These are phyloP conservation scores for Plantago ovata DNA, from an alignment of 257 asterid genomes.

Conservation along the genomic window DNA sequence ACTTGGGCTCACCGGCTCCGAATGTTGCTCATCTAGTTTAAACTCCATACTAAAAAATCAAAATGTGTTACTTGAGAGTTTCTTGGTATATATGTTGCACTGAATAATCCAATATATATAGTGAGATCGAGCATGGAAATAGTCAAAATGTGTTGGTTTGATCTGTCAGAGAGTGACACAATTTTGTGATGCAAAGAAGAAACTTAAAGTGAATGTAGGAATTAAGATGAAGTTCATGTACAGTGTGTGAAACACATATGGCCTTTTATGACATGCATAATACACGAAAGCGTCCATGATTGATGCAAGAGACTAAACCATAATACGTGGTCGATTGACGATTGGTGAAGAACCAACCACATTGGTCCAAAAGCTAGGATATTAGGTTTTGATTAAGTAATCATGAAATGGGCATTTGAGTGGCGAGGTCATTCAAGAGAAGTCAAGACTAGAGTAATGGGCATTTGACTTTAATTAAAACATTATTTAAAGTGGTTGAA, in stretches of 20 bases:
- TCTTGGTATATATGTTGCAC: not conserved
- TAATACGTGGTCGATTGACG: too few species aligned
- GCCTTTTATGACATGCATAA: not conserved
- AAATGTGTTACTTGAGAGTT: too few species aligned
- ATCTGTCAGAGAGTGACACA: not conserved
- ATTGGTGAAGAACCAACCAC: too few species aligned
- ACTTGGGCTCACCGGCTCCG: constrained; percentile 51
- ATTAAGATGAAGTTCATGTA: not conserved
- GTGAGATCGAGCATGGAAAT: not conserved
- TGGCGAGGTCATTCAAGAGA: too few species aligned
- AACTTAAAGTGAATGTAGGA: not conserved
- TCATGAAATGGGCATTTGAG: too few species aligned
- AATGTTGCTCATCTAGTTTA: constrained; percentile 19
- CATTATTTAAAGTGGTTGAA: too few species aligned
- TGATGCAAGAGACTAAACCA: too few species aligned
- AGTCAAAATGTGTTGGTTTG: not conserved
- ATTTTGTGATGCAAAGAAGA: not conserved
- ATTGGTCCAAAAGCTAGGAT: too few species aligned
- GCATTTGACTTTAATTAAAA: too few species aligned
- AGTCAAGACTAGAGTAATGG: too few species aligned
- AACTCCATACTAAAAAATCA: too few species aligned
- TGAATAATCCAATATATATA: not conserved
- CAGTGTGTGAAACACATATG: not conserved
- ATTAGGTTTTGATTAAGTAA: too few species aligned
- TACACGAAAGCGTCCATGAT: constrained; percentile 2